phyloP scores from a whole-genome alignment of 179 eudicot genomes.

The Amaranthus tricolor region DNA sequence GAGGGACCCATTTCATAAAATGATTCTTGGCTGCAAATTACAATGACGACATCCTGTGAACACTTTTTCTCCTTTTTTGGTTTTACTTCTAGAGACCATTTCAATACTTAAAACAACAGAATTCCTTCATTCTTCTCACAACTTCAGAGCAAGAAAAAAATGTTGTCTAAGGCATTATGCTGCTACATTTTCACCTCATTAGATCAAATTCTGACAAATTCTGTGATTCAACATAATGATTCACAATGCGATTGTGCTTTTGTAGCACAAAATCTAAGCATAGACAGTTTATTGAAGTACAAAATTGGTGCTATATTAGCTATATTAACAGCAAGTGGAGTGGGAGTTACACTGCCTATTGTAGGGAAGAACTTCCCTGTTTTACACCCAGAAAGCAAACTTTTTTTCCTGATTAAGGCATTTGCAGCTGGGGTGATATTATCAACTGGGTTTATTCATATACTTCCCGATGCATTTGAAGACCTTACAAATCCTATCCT shows the following conservation, averaged over 20 bases:
- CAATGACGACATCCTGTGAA: constrained; percentile 35
- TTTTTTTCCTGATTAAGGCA: constrained; percentile 62
- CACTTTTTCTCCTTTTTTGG: constrained; percentile 11
- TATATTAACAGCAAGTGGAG: constrained; percentile 41
- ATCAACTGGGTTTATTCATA: constrained; percentile 60
- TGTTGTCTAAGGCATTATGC: constrained; percentile 10
- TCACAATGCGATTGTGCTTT: not conserved
- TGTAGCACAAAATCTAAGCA: not conserved
- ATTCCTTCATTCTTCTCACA: not conserved
- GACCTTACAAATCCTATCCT: constrained; percentile 51
- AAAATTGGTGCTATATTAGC: constrained; percentile 29
- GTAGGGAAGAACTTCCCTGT: constrained; percentile 39
- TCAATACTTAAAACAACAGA: not conserved
- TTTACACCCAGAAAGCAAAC: constrained; percentile 42
- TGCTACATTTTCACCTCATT: constrained; percentile 1
- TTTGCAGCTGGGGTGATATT: constrained; percentile 71
- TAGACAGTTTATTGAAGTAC: constrained; percentile 11
- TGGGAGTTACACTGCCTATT: constrained; percentile 57
- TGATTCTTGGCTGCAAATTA: constrained; percentile 3
- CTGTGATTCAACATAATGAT: not conserved
- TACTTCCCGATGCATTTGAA: constrained; percentile 59
- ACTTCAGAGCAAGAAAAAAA: not conserved
- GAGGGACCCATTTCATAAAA: constrained; percentile 2
- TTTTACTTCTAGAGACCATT: not conserved
- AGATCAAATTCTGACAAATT: not conserved